These are phyloP conservation scores for Geotrichum reessii DNA, from an alignment of 1,139 yeast species.

Conservation along the genomic window DNA sequence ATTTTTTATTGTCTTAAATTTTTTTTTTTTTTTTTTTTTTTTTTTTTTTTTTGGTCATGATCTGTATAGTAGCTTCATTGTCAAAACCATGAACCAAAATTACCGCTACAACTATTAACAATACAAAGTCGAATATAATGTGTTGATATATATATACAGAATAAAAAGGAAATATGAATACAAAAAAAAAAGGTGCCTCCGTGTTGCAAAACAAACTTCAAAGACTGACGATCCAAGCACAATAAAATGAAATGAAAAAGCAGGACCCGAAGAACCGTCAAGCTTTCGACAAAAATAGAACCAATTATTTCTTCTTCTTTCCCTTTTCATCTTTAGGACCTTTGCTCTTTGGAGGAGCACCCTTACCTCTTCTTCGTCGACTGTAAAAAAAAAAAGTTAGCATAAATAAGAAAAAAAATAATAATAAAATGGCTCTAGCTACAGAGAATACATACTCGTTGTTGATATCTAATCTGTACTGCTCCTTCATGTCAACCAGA, in stretches of 20 bases:
- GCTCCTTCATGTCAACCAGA: slow-evolving; percentile 69
- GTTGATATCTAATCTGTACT: slow-evolving; percentile 40
- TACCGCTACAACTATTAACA: too few species aligned
- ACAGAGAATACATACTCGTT: slow-evolving; percentile 24
- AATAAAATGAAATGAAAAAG: slow-evolving; percentile 24
- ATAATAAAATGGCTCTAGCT: too few species aligned
- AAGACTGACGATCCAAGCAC: too few species aligned
- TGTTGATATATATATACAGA: too few species aligned
- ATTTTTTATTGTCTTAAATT: too few species aligned
- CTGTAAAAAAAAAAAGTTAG: slow-evolving; percentile 13
- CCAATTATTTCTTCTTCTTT: slow-evolving; percentile 31
- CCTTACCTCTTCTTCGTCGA: slow-evolving; percentile 83
- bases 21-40: too few species aligned
- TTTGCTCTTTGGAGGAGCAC: slow-evolving; percentile 79
- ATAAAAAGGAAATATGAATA: too few species aligned
- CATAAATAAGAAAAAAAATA: background rate
- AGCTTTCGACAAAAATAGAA: background rate
- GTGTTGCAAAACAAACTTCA: too few species aligned
- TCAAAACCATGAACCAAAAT: too few species aligned
- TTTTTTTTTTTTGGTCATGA: too few species aligned
- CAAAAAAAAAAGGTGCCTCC: too few species aligned
- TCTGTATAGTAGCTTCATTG: too few species aligned
- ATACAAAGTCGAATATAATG: background rate
- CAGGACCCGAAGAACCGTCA: background rate
- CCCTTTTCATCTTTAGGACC: slow-evolving; percentile 38